These are phyloP conservation scores for Lasiosphaeriaceae sp. DNA, from an alignment of 495 filamentous ascomycete genomes.

Conservation along the genomic window DNA sequence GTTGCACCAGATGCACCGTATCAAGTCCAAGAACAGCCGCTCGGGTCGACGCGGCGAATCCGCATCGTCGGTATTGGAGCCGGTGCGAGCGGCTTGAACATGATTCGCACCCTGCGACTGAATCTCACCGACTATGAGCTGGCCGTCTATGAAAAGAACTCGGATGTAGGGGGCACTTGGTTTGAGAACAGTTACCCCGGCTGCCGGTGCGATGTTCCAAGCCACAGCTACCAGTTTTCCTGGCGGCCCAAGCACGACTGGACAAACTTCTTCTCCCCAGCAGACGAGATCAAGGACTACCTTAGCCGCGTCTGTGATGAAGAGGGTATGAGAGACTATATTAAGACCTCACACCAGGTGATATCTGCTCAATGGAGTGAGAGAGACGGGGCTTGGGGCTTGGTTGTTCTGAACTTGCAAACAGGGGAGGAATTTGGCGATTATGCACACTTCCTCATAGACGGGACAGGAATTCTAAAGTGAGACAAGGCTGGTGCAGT, in stretches of 20 bases:
- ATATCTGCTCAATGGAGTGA: constrained; percentile 40
- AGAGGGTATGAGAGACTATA: constrained; percentile 50
- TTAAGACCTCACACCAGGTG: constrained; percentile 41
- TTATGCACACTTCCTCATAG: constrained; percentile 52
- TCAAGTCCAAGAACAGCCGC: constrained; percentile 38
- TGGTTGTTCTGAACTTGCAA: constrained; percentile 46
- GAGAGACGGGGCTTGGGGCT: constrained; percentile 43
- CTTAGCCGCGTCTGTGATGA: constrained; percentile 51
- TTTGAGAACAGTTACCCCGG: constrained; percentile 56
- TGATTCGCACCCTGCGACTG: constrained; percentile 40
- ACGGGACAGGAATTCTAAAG: constrained; percentile 59
- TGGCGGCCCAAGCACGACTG: constrained; percentile 56
- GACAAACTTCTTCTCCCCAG: constrained; percentile 54
- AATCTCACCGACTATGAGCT: constrained; percentile 49
- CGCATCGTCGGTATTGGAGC: constrained; percentile 48
- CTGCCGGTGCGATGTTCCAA: constrained; percentile 53
- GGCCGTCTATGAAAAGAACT: constrained; percentile 76
- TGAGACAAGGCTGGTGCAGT: constrained; percentile 19
- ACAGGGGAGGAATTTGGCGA: constrained; percentile 43
- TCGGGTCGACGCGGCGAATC: constrained; percentile 40
- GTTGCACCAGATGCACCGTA: constrained; percentile 22
- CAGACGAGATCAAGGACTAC: constrained; percentile 57
- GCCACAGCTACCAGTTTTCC: constrained; percentile 53
- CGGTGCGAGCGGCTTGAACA: constrained; percentile 46
- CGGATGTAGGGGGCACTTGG: constrained; percentile 60